Conservation (phyloP, 2,329 filamentous ascomycete genomes). For the Colletotrichum melonis region DNA sequence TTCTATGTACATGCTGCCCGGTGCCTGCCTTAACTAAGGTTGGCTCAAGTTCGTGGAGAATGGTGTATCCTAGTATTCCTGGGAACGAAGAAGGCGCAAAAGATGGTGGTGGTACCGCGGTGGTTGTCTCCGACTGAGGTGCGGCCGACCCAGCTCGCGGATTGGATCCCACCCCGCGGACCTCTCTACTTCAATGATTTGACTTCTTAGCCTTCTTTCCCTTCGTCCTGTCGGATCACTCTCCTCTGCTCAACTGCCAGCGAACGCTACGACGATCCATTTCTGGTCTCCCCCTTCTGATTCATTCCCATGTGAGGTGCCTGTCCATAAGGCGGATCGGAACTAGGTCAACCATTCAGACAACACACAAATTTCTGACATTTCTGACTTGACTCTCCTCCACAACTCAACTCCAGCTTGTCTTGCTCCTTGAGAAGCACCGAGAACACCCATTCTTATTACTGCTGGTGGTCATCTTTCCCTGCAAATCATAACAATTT, state of each 20-base stretch:
- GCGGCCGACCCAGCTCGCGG: background rate
- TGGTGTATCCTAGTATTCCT: background rate
- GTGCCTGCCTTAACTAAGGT: conserved; percentile 20
- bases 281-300: background rate
- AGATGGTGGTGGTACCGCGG: background rate
- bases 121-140: background rate
- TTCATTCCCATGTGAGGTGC: conserved; percentile 22
- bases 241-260: conserved; percentile 17
- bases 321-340: conserved; percentile 24
- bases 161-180: conserved; percentile 10
- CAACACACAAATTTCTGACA: conserved; percentile 7
- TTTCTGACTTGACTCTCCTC: background rate
- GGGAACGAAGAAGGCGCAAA: background rate
- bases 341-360: conserved; percentile 22
- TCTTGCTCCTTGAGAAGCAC: background rate
- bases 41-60: conserved; percentile 3
- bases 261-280: conserved; percentile 10
- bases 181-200: conserved; percentile 1
- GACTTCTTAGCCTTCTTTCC: background rate
- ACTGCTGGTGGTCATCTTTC: background rate
- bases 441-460: background rate
- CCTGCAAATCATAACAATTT: background rate
- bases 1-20: conserved; percentile 14
- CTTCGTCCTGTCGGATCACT: conserved; percentile 17
- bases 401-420: background rate